Base-by-base conservation (phyloP, 164 flowering plant genomes). In the Warburgia ugandensis region DNA sequence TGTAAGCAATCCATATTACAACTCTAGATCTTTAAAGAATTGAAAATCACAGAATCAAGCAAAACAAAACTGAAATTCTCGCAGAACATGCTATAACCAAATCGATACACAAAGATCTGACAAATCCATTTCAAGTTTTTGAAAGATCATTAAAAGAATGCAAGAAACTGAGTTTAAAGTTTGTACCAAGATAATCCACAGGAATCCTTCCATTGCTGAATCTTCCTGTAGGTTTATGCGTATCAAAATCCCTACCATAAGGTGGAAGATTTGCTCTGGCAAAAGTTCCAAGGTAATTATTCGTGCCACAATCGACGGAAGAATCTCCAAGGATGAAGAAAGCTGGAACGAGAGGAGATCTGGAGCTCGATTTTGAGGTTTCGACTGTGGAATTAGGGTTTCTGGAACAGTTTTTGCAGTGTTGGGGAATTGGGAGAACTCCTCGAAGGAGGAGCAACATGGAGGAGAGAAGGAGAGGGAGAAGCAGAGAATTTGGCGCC, bases 201-300 rank as follows among this genome's bases (percentile, higher is more conserved):
- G 92, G 83, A 48, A 80, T 78, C 53, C 95, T 74, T 25, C 98
- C 95, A 68, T 92, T 87, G 48, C 78, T 75, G 76, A 92, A 87
- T 23, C 96, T 68, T 3, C 98, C 98, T 10, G 95, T 91, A 2
- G 98, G 95, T 6, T 13, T 48, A 48, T 78, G 86, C 9, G 96
- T 81, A 33, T 91, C 98, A 55, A 91, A 91, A 56, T 91, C 98
- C 47, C 94, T 66, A 0, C 96, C 98, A 23, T 87, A 92, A 0
- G 98, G 96, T 29, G 48, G 69, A 16, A 66, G 72, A 68, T 83
- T 79, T 3, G 96, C 92, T 0, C 82, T 84, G 11, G 95, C 95
- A 14, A 92, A 69, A 2, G 95, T 85, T 0, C 73, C 77, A 12
- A 87, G 86, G 59, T 54, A 81, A 50, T 85, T 83, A 67, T 85